Percentiles rank a stretch among this genome's conserved stretches.
phyloP scores from a whole-genome alignment of 441 rosid genomes.

The Euphorbia celastroides region DNA sequence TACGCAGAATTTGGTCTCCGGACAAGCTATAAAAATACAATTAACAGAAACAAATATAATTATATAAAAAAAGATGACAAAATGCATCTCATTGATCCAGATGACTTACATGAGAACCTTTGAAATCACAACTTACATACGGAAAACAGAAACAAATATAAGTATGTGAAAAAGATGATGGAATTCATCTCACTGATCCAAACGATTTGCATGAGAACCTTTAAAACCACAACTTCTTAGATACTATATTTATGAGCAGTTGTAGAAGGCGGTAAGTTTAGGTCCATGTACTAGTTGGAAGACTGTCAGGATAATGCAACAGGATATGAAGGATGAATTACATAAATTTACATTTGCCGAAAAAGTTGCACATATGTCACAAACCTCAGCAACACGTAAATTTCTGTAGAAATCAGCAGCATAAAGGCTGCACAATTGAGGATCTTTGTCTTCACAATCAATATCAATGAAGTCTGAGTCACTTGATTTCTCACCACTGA shows the following conservation, averaged over 20 bases:
- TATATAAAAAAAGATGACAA: background rate
- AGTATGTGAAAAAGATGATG: background rate
- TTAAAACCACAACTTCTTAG: background rate
- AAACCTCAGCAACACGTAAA: slow-evolving; percentile 70
- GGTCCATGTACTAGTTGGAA: background rate
- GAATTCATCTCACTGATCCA: slow-evolving; percentile 5
- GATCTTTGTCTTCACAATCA: slow-evolving; percentile 54
- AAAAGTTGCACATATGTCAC: slow-evolving; percentile 12
- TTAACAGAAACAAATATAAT: slow-evolving; percentile 13
- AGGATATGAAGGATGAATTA: background rate
- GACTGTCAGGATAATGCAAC: background rate
- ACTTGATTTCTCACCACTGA: slow-evolving; percentile 25
- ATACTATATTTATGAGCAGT: background rate
- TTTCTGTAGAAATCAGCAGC: slow-evolving; percentile 53
- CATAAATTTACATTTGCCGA: background rate
- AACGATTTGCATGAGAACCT: slow-evolving; percentile 2
- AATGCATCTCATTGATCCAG: slow-evolving; percentile 6
- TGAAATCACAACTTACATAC: slow-evolving; percentile 6
- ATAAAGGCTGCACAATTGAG: slow-evolving; percentile 61
- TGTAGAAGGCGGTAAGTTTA: background rate
- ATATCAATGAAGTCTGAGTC: slow-evolving; percentile 43
- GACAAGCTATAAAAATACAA: slow-evolving; percentile 47
- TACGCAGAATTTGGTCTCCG: slow-evolving; percentile 53
- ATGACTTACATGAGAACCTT: slow-evolving; percentile 6
- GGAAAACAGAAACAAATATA: slow-evolving; percentile 14